phyloP scores from a whole-genome alignment of 768 basidiomycete species.

The Auricularia sp. region DNA sequence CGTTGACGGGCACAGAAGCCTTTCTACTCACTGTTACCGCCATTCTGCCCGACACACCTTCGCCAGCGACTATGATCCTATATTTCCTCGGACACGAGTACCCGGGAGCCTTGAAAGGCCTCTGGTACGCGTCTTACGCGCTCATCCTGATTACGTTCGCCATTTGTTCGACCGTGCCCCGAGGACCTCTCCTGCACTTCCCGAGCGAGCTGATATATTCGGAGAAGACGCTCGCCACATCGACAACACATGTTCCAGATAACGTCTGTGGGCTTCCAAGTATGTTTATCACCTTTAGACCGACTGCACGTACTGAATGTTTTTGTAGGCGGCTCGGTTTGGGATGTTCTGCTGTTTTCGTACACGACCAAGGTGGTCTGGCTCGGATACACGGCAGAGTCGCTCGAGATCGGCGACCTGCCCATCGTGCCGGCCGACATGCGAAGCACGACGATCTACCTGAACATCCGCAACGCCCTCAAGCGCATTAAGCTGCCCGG shows the following conservation, averaged over 20 bases:
- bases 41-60: conserved; percentile 40
- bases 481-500: conserved; percentile 36
- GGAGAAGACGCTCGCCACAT: conserved; percentile 49
- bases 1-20: conserved; percentile 41
- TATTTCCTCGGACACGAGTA: conserved; percentile 12
- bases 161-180: conserved; percentile 45
- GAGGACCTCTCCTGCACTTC: conserved; percentile 67
- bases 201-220: conserved; percentile 68
- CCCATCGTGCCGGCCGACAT: conserved; percentile 69
- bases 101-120: conserved; percentile 15
- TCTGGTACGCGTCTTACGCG: conserved; percentile 46
- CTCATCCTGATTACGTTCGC: conserved; percentile 39
- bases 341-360: conserved; percentile 65
- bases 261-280: conserved; percentile 65
- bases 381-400: conserved; percentile 65
- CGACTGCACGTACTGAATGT: background rate
- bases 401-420: conserved; percentile 79
- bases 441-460: conserved; percentile 55
- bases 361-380: conserved; percentile 83
- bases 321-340: conserved; percentile 42
- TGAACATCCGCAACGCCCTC: conserved; percentile 52
- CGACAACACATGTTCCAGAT: conserved; percentile 53
- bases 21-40: conserved; percentile 36
- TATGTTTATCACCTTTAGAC: conserved; percentile 15
- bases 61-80: background rate